phyloP scores from a whole-genome alignment of 306 rosid genomes.

The Dryas alaskensis region DNA sequence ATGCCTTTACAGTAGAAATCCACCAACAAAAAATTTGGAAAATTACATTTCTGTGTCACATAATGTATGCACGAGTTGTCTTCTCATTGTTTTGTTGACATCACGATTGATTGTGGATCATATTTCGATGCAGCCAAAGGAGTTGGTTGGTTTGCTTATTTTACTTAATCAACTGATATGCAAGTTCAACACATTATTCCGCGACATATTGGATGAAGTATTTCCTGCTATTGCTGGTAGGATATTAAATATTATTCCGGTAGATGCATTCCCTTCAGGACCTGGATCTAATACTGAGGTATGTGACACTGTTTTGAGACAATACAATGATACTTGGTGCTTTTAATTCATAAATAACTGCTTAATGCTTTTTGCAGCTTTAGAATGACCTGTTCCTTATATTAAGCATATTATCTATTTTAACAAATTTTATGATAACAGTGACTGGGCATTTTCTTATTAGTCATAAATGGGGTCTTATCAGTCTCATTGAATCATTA shows the following conservation, averaged over 20 bases:
- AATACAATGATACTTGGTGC: not conserved
- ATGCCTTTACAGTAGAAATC: not conserved
- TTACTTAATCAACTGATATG: constrained; percentile 90
- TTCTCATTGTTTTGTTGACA: not conserved
- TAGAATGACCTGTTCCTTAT: constrained; percentile 2
- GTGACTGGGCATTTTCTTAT: not conserved
- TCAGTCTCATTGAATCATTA: not conserved
- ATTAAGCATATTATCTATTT: not conserved
- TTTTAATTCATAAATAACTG: constrained; percentile 14
- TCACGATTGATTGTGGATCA: constrained; percentile 17
- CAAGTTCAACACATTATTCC: constrained; percentile 72
- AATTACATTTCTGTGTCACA: not conserved
- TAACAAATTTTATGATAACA: not conserved
- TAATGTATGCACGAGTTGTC: not conserved
- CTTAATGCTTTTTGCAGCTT: constrained; percentile 14
- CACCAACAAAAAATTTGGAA: not conserved
- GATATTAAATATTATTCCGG: constrained; percentile 68
- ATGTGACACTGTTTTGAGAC: constrained; percentile 13
- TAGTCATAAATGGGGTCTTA: not conserved
- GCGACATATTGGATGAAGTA: constrained; percentile 74
- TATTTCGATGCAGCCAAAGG: constrained; percentile 74
- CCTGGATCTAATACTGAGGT: constrained; percentile 91
- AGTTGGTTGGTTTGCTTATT: constrained; percentile 71
- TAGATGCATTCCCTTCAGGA: constrained; percentile 72
- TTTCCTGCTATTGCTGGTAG: constrained; percentile 76